phyloP scores from a whole-genome alignment of 2,329 filamentous ascomycete species.

The Aureobasidium sp. region DNA sequence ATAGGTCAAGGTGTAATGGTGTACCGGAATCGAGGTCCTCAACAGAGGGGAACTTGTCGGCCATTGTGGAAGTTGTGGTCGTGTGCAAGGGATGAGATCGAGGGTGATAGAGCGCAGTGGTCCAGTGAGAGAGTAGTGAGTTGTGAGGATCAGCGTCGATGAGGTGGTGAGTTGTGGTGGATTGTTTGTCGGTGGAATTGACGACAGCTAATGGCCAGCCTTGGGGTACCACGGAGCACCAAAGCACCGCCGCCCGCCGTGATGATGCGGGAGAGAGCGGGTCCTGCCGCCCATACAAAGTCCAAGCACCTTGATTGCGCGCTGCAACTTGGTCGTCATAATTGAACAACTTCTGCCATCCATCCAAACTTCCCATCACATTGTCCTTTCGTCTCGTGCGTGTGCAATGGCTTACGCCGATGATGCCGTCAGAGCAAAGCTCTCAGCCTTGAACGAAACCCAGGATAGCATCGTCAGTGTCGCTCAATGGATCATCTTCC shows the following conservation, averaged over 20 bases:
- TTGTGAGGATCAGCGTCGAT: background rate
- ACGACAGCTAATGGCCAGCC: conserved; percentile 1
- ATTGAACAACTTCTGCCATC: background rate
- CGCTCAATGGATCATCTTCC: conserved; percentile 99
- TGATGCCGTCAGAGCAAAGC: conserved; percentile 89
- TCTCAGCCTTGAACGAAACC: conserved; percentile 91
- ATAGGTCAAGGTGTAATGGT: conserved; percentile 17
- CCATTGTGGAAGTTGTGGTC: conserved; percentile 31
- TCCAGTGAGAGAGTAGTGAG: background rate
- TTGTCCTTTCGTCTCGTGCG: background rate
- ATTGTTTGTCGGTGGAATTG: conserved; percentile 1
- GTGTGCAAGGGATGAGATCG: background rate
- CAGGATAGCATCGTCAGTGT: conserved; percentile 96
- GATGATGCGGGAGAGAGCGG: conserved; percentile 8
- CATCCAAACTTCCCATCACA: background rate
- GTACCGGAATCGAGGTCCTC: conserved; percentile 48
- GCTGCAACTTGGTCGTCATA: background rate
- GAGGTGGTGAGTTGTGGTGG: background rate
- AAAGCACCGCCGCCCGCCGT: background rate
- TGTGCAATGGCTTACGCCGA: conserved; percentile 81
- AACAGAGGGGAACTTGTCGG: conserved; percentile 46
- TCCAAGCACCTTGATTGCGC: conserved; percentile 2
- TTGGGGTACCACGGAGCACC: background rate
- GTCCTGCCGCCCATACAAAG: background rate
- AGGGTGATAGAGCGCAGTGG: background rate